These are phyloP conservation scores for Chlamydomonas sp. DNA, from an alignment of 139 green algal genomes.

Conservation along the genomic window DNA sequence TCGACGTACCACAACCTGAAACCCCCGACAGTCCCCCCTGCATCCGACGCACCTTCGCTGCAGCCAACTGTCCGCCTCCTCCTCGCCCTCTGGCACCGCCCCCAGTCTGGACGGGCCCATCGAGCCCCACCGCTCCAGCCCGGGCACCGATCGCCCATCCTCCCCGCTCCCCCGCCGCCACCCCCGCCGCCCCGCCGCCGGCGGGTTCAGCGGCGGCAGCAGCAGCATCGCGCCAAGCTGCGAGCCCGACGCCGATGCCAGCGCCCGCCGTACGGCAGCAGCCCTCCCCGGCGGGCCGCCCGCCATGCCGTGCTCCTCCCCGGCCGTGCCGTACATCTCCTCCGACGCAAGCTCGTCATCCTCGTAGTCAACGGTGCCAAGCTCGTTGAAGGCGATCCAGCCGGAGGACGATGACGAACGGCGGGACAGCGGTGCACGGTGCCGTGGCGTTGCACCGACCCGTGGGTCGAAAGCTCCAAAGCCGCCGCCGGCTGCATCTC, in stretches of 20 bases:
- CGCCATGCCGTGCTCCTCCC: neutral
- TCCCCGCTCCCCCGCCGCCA: too few species aligned
- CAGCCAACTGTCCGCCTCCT: constrained; percentile 10
- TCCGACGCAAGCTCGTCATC: neutral
- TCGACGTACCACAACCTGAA: neutral
- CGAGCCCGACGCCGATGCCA: neutral
- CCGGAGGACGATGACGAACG: neutral
- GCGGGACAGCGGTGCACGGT: neutral
- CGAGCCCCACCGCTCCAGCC: neutral
- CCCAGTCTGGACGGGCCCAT: neutral
- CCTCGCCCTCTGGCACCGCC: neutral
- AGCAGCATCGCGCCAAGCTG: neutral
- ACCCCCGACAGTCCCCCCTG: neutral
- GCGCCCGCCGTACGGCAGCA: neutral
- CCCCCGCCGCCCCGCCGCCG: too few species aligned
- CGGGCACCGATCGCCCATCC: neutral
- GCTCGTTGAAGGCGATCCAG: constrained; percentile 29
- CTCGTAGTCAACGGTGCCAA: neutral
- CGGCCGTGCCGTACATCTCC: neutral
- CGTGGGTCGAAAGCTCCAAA: neutral
- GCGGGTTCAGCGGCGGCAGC: neutral
- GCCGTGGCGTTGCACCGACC: neutral
- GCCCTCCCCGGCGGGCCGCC: neutral
- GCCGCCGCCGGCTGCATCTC: neutral
- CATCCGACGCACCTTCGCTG: constrained; percentile 5